Percentiles rank a stretch among this genome's conserved stretches.
These are phyloP conservation scores for Auricularia auricula-judae DNA, from an alignment of 768 basidiomycete genomes.

Conservation along the genomic window DNA sequence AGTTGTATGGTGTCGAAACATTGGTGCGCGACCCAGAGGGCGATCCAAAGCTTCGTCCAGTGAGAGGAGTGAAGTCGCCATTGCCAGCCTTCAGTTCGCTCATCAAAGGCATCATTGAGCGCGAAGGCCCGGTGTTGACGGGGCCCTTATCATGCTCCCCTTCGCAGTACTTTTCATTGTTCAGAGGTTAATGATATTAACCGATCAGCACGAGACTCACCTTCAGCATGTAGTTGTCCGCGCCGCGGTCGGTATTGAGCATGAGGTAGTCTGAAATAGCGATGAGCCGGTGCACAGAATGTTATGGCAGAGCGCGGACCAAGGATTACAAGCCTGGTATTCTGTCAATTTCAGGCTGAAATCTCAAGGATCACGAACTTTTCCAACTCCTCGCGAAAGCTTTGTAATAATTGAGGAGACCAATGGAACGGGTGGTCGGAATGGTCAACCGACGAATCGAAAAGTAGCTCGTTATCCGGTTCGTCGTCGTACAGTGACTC, in stretches of 20 bases:
- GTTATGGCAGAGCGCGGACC: conserved; percentile 31
- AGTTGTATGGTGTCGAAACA: conserved; percentile 30
- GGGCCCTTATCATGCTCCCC: conserved; percentile 66
- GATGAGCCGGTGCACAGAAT: not conserved
- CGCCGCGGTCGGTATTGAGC: conserved; percentile 83
- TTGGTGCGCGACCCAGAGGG: conserved; percentile 3
- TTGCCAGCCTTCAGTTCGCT: conserved; percentile 43
- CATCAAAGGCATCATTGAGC: conserved; percentile 64
- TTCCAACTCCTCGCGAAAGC: conserved; percentile 80
- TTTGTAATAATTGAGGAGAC: conserved; percentile 66
- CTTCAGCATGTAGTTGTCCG: conserved; percentile 81
- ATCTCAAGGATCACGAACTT: conserved; percentile 39
- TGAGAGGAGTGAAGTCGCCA: conserved; percentile 8
- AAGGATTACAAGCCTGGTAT: conserved; percentile 66
- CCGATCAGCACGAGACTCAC: no score
- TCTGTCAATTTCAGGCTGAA: conserved; percentile 7
- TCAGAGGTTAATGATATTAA: no score
- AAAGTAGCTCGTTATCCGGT: conserved; percentile 65
- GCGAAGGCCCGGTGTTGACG: conserved; percentile 70
- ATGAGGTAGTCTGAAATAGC: conserved; percentile 37
- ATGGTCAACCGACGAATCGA: conserved; percentile 49
- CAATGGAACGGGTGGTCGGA: conserved; percentile 59
- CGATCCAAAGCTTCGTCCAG: not conserved
- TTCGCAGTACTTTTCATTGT: conserved; percentile 57
- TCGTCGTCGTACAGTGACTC: conserved; percentile 58